These are phyloP conservation scores for Pyrrhoderma noxium DNA, from an alignment of 1,284 basidiomycete genomes.

Conservation along the genomic window DNA sequence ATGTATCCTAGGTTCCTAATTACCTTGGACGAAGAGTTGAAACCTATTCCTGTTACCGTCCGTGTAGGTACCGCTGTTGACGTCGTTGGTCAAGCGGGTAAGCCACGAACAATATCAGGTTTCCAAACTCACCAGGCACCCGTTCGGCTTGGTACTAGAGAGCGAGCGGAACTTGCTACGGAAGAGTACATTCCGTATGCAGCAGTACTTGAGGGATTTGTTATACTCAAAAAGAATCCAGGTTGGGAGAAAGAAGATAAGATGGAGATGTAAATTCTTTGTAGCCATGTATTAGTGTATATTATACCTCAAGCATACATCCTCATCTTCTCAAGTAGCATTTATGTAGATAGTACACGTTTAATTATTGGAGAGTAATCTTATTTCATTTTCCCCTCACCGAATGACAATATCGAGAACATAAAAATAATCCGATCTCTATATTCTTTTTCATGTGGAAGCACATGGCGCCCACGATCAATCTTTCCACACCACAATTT, in stretches of 20 bases:
- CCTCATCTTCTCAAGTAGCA: no score
- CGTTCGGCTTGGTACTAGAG: slow-evolving; percentile 88
- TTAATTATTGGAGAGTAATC: no score
- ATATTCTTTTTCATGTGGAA: no score
- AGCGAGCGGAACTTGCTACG: slow-evolving; percentile 92
- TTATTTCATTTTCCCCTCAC: no score
- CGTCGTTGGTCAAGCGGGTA: slow-evolving; percentile 86
- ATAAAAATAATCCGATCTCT: no score
- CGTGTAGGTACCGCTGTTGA: slow-evolving; percentile 94
- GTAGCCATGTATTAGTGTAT: not conserved
- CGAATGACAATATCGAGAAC: no score
- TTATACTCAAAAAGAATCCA: slow-evolving; percentile 82
- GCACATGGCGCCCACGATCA: no score
- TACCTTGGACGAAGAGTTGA: slow-evolving; percentile 88
- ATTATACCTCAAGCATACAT: no score
- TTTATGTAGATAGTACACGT: no score
- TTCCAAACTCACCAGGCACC: slow-evolving; percentile 98
- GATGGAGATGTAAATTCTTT: slow-evolving; percentile 54
- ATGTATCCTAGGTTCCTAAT: slow-evolving; percentile 99
- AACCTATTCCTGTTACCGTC: slow-evolving; percentile 82
- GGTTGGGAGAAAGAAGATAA: slow-evolving; percentile 78
- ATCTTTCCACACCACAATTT: no score
- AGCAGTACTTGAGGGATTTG: slow-evolving; percentile 84
- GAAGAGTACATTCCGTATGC: slow-evolving; percentile 94
- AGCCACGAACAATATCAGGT: slow-evolving; percentile 85